Conservation (phyloP, 805 yeast species). For the Wickerhamiella slavikovae region DNA sequence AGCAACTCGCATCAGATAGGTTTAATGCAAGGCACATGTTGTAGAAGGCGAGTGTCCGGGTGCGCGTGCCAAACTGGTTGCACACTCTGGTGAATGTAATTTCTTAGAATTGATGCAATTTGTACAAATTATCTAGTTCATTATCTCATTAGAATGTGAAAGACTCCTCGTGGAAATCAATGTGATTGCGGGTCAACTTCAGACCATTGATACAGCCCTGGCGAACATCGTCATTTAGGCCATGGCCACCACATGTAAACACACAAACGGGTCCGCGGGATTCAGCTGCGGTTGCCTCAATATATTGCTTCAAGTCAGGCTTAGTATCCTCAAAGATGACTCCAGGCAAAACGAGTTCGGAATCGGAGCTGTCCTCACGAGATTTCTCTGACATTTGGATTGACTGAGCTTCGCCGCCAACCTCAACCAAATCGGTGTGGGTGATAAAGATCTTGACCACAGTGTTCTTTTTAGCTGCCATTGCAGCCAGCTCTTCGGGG, state of each 20-base stretch:
- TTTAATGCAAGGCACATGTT: too few relatives aligned
- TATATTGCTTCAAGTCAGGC: slow-evolving; percentile 24
- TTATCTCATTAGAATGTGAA: slow-evolving; percentile 20
- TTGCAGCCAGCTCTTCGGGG: slow-evolving; percentile 20
- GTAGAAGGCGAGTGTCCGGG: too few relatives aligned
- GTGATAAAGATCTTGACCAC: slow-evolving; percentile 5
- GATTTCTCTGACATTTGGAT: background rate
- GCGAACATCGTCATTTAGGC: slow-evolving; percentile 37
- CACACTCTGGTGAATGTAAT: background rate
- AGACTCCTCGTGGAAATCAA: slow-evolving; percentile 53
- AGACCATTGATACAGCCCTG: slow-evolving; percentile 25
- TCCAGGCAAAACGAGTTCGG: background rate
- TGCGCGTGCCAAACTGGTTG: background rate
- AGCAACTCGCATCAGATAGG: too few relatives aligned
- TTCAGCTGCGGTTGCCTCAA: slow-evolving; percentile 19
- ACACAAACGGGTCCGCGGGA: slow-evolving; percentile 29
- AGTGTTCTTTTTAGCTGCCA: slow-evolving; percentile 9
- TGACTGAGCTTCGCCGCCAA: background rate
- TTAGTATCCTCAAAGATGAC: background rate
- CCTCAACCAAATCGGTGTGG: too few relatives aligned
- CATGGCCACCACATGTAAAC: slow-evolving; percentile 42
- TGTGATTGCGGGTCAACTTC: slow-evolving; percentile 22
- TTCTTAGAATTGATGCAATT: background rate
- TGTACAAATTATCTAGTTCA: background rate
- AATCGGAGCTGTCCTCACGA: background rate